Conservation (phyloP, 495 filamentous ascomycete genomes). For the Aspergillus sclerotiicarbonarius region DNA sequence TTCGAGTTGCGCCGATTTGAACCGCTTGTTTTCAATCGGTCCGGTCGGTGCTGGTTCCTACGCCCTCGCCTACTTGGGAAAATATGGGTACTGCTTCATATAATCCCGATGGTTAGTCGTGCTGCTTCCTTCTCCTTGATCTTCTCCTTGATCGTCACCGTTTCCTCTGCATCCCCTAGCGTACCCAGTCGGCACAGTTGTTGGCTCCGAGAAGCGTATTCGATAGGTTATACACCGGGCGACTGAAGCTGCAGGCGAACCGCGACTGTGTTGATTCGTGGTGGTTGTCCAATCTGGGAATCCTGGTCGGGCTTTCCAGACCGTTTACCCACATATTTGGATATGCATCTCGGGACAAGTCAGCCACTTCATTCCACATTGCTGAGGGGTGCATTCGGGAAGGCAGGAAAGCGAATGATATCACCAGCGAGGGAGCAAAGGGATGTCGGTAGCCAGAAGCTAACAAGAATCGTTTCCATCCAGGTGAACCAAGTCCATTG, state of each 20-base stretch:
- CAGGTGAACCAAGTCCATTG: constrained; percentile 48
- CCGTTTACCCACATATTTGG: constrained; percentile 13
- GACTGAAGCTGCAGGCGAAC: neutral
- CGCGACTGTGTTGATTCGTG: neutral
- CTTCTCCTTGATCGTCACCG: constrained; percentile 24
- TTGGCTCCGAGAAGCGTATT: constrained; percentile 4
- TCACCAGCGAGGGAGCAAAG: neutral
- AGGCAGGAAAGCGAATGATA: constrained; percentile 4
- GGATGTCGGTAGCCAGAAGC: neutral
- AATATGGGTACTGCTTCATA: constrained; percentile 41
- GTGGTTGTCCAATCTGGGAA: neutral
- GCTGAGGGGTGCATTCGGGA: neutral
- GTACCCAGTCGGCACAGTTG: neutral
- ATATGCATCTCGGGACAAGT: constrained; percentile 9
- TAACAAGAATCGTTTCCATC: constrained; percentile 7
- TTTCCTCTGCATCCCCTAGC: neutral
- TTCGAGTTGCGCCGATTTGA: constrained; percentile 27
- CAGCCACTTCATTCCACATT: constrained; percentile 13
- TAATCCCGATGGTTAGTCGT: constrained; percentile 43
- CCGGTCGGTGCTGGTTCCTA: constrained; percentile 24
- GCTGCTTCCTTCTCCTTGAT: constrained; percentile 10
- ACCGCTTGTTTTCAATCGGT: constrained; percentile 24
- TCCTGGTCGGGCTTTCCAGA: neutral
- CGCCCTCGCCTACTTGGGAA: constrained; percentile 18
- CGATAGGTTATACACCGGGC: constrained; percentile 1